Base-by-base conservation (phyloP, 129 eudicot genomes). In the Tanacetum coccineum region DNA sequence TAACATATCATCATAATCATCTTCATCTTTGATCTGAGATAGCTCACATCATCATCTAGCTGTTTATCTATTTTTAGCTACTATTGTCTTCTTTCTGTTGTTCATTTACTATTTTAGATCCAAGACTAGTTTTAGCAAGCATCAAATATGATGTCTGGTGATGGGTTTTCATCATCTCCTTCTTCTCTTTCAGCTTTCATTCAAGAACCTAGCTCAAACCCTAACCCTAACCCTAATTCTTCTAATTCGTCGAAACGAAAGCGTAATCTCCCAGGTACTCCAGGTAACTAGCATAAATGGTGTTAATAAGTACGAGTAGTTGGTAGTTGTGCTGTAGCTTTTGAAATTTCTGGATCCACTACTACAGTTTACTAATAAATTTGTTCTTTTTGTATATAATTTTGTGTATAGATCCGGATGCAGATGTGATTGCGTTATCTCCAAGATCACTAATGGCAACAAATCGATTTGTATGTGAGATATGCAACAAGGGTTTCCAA, bases 381-480 rank as follows among this genome's bases (percentile, higher is more conserved):
- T 36, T 36, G 40, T 36, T 6, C 40, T 5, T n/a, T n/a, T 36
- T 2, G 9, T 36, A 36, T 36, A 36, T 36, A 5, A 17, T 39
- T 49, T 25, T n/a, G 28, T 77, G 65, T 66, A 25, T 80, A 85
- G 93, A 90, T 84, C 97, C 97, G 66, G 97, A 90, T 78, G 96
- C 96, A 52, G 96, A 89, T 74, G 95, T 90, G 74, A 76, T 90
- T 73, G 97, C 97, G 6, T 77, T 90, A 65, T 90, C 97, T 25
- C 97, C 97, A 0, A 71, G 74, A 53, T 87, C 97, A 8, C 72
- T 90, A 45, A 90, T 90, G 97, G 95, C 97, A 1, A 90, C 89
- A n/a, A 86, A 90, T 66, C 70, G 94, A 67, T 89, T 89, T 59
- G 59, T 89, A 42, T 89, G 96, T 21, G 96, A 89, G 70, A 84